Base-by-base conservation (phyloP, 1,139 yeast genomes). In the Trichomonascaceae sp. region DNA sequence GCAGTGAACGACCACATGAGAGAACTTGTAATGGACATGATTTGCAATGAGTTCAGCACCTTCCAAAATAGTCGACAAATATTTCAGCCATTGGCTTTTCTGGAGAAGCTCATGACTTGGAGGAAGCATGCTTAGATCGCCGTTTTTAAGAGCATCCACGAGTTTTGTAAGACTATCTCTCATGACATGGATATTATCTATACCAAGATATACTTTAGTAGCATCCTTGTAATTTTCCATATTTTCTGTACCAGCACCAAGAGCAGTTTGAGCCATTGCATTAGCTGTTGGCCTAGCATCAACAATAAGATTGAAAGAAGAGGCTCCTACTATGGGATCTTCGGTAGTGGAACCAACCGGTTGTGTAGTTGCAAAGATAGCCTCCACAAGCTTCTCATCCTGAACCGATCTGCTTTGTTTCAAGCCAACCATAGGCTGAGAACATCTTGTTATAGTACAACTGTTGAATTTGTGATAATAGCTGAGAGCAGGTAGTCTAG, bases 161-260 rank as follows among this genome's bases (percentile, higher is more conserved):
- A 93, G 75, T 59, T 81, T 82, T 59, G 75, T 78, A 54, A 90
- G 71, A 3, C 96, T 84, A 58, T 91, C 97, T 57, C 97, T 77
- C 88, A 95, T 88, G 2, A 88, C 96, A 70, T 93, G 99, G 59
- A 93, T 89, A 67, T 95, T 93, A 66, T 93, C 99, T 52, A 93
- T 89, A 48, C 96, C 96, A 57, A 95, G 76, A 65, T 88, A 93
- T 22, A 88, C 78, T 66, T 90, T 86, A 54, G 80, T 76, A 43
- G 83, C 81, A 2, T 71, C 71, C 55, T 83, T 78, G 70, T 93
- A 91, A 65, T 88, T 82, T 58, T 91, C 98, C 77, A 90, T 87
- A 61, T 81, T 85, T 66, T 93, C 99, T 0, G 97, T 86, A 0
- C 99, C 99, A 5, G 98, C 99, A 6, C 99, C 99, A 27, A 93